Percentiles rank a stretch among this genome's conserved stretches.
phyloP scores from a whole-genome alignment of 2,329 filamentous ascomycete species.

The Colletotrichum euphorbiae region DNA sequence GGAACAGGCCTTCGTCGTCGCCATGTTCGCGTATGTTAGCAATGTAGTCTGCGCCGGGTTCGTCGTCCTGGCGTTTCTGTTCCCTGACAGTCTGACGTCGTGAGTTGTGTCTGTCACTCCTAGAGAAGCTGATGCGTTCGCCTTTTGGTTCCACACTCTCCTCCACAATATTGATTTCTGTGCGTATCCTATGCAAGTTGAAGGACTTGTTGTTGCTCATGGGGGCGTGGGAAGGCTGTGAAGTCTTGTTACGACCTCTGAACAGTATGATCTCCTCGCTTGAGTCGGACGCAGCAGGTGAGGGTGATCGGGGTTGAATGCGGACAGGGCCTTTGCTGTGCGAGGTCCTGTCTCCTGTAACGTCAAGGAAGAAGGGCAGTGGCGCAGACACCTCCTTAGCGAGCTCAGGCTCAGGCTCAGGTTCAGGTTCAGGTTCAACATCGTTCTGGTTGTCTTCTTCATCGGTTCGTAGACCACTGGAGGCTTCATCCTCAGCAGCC shows the following conservation, averaged over 20 bases:
- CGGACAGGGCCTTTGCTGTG: neutral
- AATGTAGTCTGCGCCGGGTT: constrained; percentile 76
- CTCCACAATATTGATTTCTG: constrained; percentile 48
- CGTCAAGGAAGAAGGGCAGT: constrained; percentile 53
- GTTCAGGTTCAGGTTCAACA: neutral
- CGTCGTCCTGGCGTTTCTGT: constrained; percentile 58
- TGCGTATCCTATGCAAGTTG: constrained; percentile 45
- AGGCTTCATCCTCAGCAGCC: too few species aligned
- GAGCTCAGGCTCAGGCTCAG: neutral
- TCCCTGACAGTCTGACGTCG: neutral
- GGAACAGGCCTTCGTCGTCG: constrained; percentile 69
- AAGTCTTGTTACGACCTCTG: constrained; percentile 58
- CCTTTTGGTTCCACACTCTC: constrained; percentile 41
- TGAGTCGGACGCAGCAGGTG: constrained; percentile 53
- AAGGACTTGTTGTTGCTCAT: constrained; percentile 36
- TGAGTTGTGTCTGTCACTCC: neutral
- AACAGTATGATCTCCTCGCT: constrained; percentile 82
- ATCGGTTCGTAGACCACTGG: neutral
- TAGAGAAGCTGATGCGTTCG: neutral
- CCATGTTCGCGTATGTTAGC: constrained; percentile 69
- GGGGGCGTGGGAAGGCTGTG: constrained; percentile 6
- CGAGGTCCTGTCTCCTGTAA: constrained; percentile 47
- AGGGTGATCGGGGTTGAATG: constrained; percentile 17
- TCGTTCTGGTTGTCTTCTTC: neutral
- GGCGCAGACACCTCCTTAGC: neutral